These are phyloP conservation scores for Shiraia sp. DNA, from an alignment of 2,329 filamentous ascomycete species.

Conservation along the genomic window DNA sequence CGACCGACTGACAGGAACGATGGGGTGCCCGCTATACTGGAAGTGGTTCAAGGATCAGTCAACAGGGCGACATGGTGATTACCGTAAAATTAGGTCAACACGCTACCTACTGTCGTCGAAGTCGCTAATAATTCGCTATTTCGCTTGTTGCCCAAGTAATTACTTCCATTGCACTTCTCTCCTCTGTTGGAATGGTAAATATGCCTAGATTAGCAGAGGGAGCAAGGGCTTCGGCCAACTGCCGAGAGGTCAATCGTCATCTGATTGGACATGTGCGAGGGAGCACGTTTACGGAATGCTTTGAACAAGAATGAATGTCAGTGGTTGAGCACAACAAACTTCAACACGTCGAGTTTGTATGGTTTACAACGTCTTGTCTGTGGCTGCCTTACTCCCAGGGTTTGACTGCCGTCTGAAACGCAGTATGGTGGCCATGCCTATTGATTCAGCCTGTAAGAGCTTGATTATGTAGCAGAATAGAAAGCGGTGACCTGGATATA, in stretches of 20 bases:
- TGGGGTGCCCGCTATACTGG: constrained; percentile 36
- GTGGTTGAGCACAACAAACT: constrained; percentile 38
- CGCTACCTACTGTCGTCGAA: constrained; percentile 29
- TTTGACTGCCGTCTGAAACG: constrained; percentile 32
- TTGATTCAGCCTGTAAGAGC: constrained; percentile 36
- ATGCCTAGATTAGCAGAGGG: constrained; percentile 41
- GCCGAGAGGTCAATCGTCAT: constrained; percentile 35
- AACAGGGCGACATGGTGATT: constrained; percentile 35
- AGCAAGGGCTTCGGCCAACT: constrained; percentile 42
- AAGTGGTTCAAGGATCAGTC: constrained; percentile 27
- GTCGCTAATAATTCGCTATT: constrained; percentile 26
- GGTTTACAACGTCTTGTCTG: constrained; percentile 40
- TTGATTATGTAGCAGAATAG: constrained; percentile 31
- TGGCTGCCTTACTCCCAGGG: constrained; percentile 29
- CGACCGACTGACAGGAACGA: constrained; percentile 28
- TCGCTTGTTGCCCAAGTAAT: constrained; percentile 38
- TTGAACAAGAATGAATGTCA: constrained; percentile 42
- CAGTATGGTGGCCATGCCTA: constrained; percentile 40
- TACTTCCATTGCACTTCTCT: constrained; percentile 30
- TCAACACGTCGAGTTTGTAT: constrained; percentile 35
- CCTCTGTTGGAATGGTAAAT: constrained; percentile 38
- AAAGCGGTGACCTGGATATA: constrained; percentile 36
- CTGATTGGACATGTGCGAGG: constrained; percentile 45
- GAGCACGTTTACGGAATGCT: constrained; percentile 41
- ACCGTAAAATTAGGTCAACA: constrained; percentile 40